Evolutionary conservation across 768 basidiomycete genomes (phyloP).

Genomic region (Gelatoporia subvermispora): DNA sequence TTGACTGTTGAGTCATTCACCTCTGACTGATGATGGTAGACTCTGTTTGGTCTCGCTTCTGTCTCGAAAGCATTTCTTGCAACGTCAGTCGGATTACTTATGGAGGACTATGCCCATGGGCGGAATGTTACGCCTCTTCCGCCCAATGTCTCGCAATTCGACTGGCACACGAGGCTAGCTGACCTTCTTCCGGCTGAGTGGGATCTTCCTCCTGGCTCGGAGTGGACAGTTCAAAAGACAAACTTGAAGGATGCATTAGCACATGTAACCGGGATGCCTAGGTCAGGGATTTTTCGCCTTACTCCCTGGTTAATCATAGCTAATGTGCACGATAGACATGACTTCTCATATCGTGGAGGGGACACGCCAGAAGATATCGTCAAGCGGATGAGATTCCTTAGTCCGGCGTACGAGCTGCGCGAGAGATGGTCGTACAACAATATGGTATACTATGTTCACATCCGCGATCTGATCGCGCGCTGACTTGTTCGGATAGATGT

Average conservation of each 20-base stretch:
- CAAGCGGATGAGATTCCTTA: constrained; percentile 23
- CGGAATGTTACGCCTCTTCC: constrained; percentile 23
- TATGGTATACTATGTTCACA: constrained; percentile 18
- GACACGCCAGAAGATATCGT: constrained; percentile 25
- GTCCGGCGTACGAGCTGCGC: constrained; percentile 32
- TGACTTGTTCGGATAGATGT: constrained; percentile 33
- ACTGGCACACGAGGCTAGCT: constrained; percentile 26
- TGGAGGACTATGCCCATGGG: constrained; percentile 28
- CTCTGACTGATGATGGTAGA: constrained; percentile 11
- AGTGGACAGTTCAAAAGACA: constrained; percentile 31
- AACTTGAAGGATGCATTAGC: constrained; percentile 35
- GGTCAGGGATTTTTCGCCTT: constrained; percentile 16
- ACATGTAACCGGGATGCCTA: constrained; percentile 36
- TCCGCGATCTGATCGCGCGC: neutral
- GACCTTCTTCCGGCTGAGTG: constrained; percentile 39
- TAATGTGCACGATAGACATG: constrained; percentile 23
- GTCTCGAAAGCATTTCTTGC: constrained; percentile 29
- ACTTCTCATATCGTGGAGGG: constrained; percentile 24
- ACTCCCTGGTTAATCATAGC: neutral
- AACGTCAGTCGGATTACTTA: constrained; percentile 25
- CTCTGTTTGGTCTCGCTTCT: constrained; percentile 25
- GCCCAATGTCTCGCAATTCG: constrained; percentile 11
- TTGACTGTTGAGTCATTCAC: too few relatives aligned
- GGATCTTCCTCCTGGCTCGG: constrained; percentile 30
- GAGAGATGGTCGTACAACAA: constrained; percentile 38